phyloP scores from a whole-genome alignment of 2,329 filamentous ascomycete genomes.

The Penicillium sp. region DNA sequence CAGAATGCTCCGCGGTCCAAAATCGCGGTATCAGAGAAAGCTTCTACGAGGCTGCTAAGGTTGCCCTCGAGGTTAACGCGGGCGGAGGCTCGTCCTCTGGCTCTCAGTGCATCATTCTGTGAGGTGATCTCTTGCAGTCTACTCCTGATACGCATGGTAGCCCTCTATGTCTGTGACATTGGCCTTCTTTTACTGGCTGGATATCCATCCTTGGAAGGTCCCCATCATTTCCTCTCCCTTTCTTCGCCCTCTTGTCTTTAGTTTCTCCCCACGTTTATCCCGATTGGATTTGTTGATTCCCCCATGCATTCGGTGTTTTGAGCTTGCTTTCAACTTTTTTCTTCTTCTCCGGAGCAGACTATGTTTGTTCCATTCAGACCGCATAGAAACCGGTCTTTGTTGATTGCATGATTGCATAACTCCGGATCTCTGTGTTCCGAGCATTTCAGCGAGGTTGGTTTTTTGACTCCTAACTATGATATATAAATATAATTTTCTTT shows the following conservation, averaged over 20 bases:
- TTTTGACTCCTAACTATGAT: slow-evolving; percentile 7
- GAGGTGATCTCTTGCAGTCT: slow-evolving; percentile 2
- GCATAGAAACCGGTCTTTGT: neutral
- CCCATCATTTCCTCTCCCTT: neutral
- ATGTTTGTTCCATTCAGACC: neutral
- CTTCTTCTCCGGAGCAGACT: slow-evolving; percentile 5
- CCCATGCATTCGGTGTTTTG: slow-evolving; percentile 22
- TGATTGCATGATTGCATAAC: slow-evolving; percentile 14
- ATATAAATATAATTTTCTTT: slow-evolving; percentile 2
- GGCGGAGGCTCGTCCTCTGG: slow-evolving; percentile 35
- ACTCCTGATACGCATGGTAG: neutral
- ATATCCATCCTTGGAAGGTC: neutral
- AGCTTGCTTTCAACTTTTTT: slow-evolving; percentile 8
- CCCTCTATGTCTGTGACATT: neutral
- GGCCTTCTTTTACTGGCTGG: neutral
- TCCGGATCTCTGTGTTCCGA: slow-evolving; percentile 15
- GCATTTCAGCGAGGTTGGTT: slow-evolving; percentile 26
- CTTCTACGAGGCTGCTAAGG: slow-evolving; percentile 94
- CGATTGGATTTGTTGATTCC: slow-evolving; percentile 19
- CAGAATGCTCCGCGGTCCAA: slow-evolving; percentile 96
- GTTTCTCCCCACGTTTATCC: slow-evolving; percentile 1
- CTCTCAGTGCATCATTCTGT: slow-evolving; percentile 39
- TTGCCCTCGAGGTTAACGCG: slow-evolving; percentile 65
- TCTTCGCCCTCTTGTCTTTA: slow-evolving; percentile 5
- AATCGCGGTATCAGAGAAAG: slow-evolving; percentile 98